phyloP scores from a whole-genome alignment of 257 asterid genomes.

The Ajuga chamaepitys region DNA sequence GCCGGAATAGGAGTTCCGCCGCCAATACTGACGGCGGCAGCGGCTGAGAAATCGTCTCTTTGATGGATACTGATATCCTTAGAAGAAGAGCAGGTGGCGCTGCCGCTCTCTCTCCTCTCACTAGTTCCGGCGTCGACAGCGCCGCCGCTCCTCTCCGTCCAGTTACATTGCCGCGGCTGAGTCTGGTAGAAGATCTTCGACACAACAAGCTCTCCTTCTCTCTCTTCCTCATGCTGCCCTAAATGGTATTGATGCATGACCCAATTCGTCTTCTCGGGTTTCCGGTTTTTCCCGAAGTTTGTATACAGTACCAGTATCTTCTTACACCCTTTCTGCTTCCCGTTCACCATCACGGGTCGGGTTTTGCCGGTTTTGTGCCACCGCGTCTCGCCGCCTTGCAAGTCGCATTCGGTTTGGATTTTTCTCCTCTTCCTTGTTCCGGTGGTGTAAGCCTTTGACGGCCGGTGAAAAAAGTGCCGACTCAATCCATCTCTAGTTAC shows the following conservation, averaged over 20 bases:
- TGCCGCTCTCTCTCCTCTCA: slow-evolving; percentile 36
- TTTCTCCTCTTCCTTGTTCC: slow-evolving; percentile 95
- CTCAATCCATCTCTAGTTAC: slow-evolving; percentile 92
- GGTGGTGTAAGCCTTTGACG: slow-evolving; percentile 96
- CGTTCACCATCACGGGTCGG: slow-evolving; percentile 81
- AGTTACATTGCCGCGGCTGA: slow-evolving; percentile 85
- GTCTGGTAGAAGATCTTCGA: slow-evolving; percentile 93
- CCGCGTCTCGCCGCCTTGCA: slow-evolving; percentile 93
- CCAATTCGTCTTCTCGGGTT: slow-evolving; percentile 97
- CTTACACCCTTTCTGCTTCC: slow-evolving; percentile 96
- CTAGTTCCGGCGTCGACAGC: slow-evolving; percentile 9
- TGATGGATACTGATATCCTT: slow-evolving; percentile 42
- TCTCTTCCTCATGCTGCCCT: slow-evolving; percentile 89
- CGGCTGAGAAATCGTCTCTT: slow-evolving; percentile 43
- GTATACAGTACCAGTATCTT: slow-evolving; percentile 86
- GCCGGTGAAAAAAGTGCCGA: slow-evolving; percentile 93
- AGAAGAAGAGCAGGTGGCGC: slow-evolving; percentile 48
- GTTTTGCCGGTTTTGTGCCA: slow-evolving; percentile 99
- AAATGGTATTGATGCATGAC: slow-evolving; percentile 97
- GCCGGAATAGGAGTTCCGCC: slow-evolving; percentile 34
- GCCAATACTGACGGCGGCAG: slow-evolving; percentile 11
- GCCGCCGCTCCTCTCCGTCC: slow-evolving; percentile 42
- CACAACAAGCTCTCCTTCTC: slow-evolving; percentile 90
- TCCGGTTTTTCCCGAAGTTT: slow-evolving; percentile 89
- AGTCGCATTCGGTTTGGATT: slow-evolving; percentile 83